These are phyloP conservation scores for Biscogniauxia sp. DNA, from an alignment of 2,329 filamentous ascomycete species.

Conservation along the genomic window DNA sequence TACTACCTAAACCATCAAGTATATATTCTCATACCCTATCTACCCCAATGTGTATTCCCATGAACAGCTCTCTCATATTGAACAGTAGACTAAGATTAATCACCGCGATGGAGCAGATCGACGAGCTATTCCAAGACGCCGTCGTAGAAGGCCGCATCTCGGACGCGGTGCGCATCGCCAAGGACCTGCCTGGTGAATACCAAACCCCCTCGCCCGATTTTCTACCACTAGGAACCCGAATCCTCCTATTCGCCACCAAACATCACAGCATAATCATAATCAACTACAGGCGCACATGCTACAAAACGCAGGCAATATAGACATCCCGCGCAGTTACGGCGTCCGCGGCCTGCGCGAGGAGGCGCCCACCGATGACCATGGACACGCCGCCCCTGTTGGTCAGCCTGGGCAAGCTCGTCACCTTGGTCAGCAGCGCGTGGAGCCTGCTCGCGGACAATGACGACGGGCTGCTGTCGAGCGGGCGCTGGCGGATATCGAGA, in stretches of 20 bases:
- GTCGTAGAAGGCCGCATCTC: conserved; percentile 17
- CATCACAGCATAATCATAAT: neutral
- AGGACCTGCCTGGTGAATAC: conserved; percentile 13
- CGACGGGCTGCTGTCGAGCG: conserved; percentile 44
- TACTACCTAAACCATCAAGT: too few relatives aligned
- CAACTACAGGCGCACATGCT: conserved; percentile 1
- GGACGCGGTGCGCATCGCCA: conserved; percentile 14
- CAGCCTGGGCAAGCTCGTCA: conserved; percentile 14
- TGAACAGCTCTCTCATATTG: too few relatives aligned
- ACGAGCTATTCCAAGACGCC: conserved; percentile 11
- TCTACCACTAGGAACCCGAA: neutral
- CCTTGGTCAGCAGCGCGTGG: conserved; percentile 15
- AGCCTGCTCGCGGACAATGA: conserved; percentile 47
- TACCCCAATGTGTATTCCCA: too few relatives aligned
- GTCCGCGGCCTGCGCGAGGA: conserved; percentile 14
- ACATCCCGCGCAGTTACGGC: conserved; percentile 17
- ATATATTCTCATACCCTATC: too few relatives aligned
- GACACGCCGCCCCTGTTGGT: conserved; percentile 18
- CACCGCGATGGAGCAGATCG: conserved; percentile 15
- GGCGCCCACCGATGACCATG: conserved; percentile 10
- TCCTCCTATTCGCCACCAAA: neutral
- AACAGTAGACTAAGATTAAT: neutral
- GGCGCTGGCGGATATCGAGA: conserved; percentile 36
- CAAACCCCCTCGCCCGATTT: neutral
- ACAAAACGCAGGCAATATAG: conserved; percentile 10